Evolutionary conservation across 345 rosid species (phyloP).

Genomic region (Carallia brachiata): DNA sequence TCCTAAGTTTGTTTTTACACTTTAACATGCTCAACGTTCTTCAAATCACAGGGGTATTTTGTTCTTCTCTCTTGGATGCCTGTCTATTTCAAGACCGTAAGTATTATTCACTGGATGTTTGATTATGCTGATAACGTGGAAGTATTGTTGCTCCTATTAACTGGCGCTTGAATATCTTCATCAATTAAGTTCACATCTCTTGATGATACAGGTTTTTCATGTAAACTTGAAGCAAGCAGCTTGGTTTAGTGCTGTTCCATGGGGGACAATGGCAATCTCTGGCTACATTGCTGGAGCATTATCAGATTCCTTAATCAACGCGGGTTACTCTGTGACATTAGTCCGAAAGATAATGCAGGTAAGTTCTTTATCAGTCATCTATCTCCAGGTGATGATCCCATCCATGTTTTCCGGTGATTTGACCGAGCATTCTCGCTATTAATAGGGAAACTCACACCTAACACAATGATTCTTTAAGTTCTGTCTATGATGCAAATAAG

Average conservation of each 20-base stretch:
- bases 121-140: neutral
- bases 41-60: conserved; percentile 74
- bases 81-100: conserved; percentile 83
- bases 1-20: neutral
- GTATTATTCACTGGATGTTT: conserved; percentile 8
- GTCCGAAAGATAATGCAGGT: conserved; percentile 98
- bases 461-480: neutral
- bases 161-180: too few species aligned
- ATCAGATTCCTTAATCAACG: conserved; percentile 64
- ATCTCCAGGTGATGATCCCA: neutral
- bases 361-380: conserved; percentile 3
- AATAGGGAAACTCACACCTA: neutral
- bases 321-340: conserved; percentile 68
- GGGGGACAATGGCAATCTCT: conserved; percentile 89
- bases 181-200: too few species aligned
- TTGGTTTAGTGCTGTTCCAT: conserved; percentile 96
- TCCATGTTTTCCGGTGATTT: too few species aligned
- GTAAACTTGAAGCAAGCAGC: conserved; percentile 95
- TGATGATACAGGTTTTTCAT: conserved; percentile 55
- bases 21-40: conserved; percentile 10
- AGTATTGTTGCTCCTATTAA: too few species aligned
- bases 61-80: conserved; percentile 99
- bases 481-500: neutral
- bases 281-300: conserved; percentile 78
- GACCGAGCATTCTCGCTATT: neutral